Conservation (phyloP, 805 yeast genomes). For the Myxozyma neglecta region DNA sequence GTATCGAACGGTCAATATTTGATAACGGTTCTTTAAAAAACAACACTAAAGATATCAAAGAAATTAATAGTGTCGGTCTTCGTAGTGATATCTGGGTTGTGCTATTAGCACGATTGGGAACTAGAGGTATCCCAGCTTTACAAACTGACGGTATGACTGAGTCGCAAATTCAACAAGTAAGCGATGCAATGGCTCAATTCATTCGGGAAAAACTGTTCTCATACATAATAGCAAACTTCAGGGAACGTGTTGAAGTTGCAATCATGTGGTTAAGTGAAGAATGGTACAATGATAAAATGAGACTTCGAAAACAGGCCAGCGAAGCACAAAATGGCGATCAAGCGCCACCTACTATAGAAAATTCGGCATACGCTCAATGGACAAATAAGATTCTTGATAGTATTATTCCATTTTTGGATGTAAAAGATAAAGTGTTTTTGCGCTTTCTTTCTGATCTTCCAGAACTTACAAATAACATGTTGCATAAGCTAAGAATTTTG, state of each 20-base stretch:
- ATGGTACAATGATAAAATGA: constrained; percentile 68
- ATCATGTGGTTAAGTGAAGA: constrained; percentile 96
- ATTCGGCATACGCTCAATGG: constrained; percentile 59
- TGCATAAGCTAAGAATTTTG: constrained; percentile 65
- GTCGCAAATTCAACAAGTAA: constrained; percentile 10
- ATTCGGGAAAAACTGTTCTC: constrained; percentile 71
- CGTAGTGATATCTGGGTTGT: constrained; percentile 74
- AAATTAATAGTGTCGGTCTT: constrained; percentile 51
- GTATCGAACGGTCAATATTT: constrained; percentile 12
- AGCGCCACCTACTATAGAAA: constrained; percentile 4
- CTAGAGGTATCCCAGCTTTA: constrained; percentile 48
- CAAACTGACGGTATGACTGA: constrained; percentile 8
- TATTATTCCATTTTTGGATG: constrained; percentile 79
- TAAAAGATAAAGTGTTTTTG: constrained; percentile 75
- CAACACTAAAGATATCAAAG: constrained; percentile 28
- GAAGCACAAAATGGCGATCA: not conserved
- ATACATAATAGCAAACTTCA: constrained; percentile 71
- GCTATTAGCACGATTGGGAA: constrained; percentile 70
- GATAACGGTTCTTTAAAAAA: constrained; percentile 9
- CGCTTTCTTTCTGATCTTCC: constrained; percentile 88
- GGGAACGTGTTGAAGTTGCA: constrained; percentile 67
- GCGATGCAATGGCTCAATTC: constrained; percentile 51
- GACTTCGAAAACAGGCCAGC: constrained; percentile 14
- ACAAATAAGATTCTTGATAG: constrained; percentile 70
- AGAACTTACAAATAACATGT: constrained; percentile 59